Evolutionary conservation across 1,284 basidiomycete genomes (phyloP).

Genomic region (Phellinidium pouzarii): DNA sequence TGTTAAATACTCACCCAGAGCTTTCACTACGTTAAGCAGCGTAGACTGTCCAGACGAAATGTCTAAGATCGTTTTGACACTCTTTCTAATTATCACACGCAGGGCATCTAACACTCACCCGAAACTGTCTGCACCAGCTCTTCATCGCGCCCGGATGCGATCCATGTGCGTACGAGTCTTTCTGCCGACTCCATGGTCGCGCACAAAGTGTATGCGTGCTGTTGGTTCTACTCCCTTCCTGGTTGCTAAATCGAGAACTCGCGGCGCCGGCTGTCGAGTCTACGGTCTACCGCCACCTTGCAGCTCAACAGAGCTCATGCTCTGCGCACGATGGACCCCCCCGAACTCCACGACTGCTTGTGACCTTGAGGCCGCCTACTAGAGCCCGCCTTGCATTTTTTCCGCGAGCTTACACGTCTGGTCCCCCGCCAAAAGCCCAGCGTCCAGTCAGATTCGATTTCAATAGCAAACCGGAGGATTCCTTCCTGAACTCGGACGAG

Average conservation of each 20-base stretch:
- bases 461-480: conserved; percentile 40
- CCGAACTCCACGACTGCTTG: background rate
- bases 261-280: background rate
- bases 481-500: conserved; percentile 37
- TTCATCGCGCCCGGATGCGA: conserved; percentile 53
- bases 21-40: conserved; percentile 82
- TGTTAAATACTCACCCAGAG: conserved; percentile 81
- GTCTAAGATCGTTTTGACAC: conserved; percentile 37
- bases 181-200: conserved; percentile 35
- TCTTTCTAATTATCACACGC: conserved; percentile 5
- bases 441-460: conserved; percentile 61
- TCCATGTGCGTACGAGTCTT: conserved; percentile 67
- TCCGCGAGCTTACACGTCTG: background rate
- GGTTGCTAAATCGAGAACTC: conserved; percentile 4
- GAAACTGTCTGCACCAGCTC: conserved; percentile 54
- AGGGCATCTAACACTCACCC: conserved; percentile 36
- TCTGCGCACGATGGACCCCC: conserved; percentile 10
- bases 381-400: background rate
- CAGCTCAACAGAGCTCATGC: conserved; percentile 5
- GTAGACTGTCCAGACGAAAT: conserved; percentile 53
- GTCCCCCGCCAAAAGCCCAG: conserved; percentile 8
- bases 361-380: background rate
- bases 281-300: background rate
- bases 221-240: background rate
- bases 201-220: conserved; percentile 4